Conservation (phyloP, 2,329 filamentous ascomycete genomes). For the Harringtonia aguacate region DNA sequence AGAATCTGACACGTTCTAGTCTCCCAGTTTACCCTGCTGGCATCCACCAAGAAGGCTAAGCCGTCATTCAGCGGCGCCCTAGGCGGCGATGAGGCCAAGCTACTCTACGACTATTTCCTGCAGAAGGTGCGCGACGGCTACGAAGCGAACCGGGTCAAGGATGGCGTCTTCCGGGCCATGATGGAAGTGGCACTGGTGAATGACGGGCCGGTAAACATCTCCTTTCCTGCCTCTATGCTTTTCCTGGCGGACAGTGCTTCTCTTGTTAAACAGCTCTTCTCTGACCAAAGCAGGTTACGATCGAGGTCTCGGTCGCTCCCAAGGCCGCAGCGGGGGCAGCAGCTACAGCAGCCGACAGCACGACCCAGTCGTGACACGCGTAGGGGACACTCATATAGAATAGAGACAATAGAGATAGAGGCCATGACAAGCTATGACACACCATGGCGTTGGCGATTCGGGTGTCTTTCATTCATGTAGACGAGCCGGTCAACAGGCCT, state of each 20-base stretch:
- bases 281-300: constrained; percentile 5
- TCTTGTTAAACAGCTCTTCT: not conserved
- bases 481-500: no score
- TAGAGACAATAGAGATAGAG: no score
- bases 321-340: not conserved
- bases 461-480: no score
- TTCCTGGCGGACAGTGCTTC: not conserved
- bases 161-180: constrained; percentile 97
- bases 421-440: no score
- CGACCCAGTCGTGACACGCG: no score
- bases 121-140: constrained; percentile 65
- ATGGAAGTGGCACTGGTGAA: constrained; percentile 95
- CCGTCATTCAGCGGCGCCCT: constrained; percentile 90
- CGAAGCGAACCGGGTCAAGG: constrained; percentile 64
- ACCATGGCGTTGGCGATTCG: no score
- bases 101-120: constrained; percentile 77
- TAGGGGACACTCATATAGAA: no score
- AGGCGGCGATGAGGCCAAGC: constrained; percentile 64
- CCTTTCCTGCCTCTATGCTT: not conserved
- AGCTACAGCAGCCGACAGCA: no score
- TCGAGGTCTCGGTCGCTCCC: constrained; percentile 3
- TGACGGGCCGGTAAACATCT: constrained; percentile 53
- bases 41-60: constrained; percentile 92
- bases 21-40: constrained; percentile 91
- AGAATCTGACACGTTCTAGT: constrained; percentile 38